Base-by-base conservation (phyloP, 352 stramenopile species). In the Pythium coloratum region DNA sequence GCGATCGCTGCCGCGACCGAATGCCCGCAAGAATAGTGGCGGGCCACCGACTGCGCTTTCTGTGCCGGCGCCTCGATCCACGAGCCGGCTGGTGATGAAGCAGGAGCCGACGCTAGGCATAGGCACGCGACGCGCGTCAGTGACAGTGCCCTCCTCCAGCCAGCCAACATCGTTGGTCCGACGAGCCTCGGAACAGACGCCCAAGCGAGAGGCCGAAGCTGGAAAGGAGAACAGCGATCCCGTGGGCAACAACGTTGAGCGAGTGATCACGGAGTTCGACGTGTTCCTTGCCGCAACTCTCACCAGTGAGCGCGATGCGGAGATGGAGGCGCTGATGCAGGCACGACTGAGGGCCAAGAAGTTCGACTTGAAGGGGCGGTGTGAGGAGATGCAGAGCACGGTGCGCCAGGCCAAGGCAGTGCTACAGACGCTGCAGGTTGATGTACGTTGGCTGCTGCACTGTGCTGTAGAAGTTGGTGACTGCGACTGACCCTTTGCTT, bases 331-430 rank as follows among this genome's bases (percentile, higher is more conserved):
- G 57, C 51, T 88, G 58, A 68, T 91, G n/a, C 71, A 82, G 54
- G 81, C 86, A 30, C 73, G 78, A 20, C 53, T 73, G 34, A 91
- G 90, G 55, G 78, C 84, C 26, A 89, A 85, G 54, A 92, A 91
- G 54, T 92, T 88, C 51, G 76, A 87, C 28, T 70, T 76, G 24
- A 88, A 87, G 55, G 84, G 71, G 18, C 59, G 77, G 3, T 77
- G 82, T 38, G 82, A 92, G 38, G 84, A 92, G 57, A 67, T 89
- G 59, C 65, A 80, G 36, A 63, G 46, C 18, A 82, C 87, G 55
- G 84, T 86, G 51, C 82, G 83, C 26, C 76, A 86, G 51, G 74
- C 90, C 18, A 89, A 88, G 62, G 50, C 69, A 0, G 59, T 70
- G 1, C 44, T 92, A 20, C 72, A 72, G 28, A 61, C 71, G 13